Evolutionary conservation across 2,329 filamentous ascomycete species (phyloP).

Genomic region (Exophiala mesophila): DNA sequence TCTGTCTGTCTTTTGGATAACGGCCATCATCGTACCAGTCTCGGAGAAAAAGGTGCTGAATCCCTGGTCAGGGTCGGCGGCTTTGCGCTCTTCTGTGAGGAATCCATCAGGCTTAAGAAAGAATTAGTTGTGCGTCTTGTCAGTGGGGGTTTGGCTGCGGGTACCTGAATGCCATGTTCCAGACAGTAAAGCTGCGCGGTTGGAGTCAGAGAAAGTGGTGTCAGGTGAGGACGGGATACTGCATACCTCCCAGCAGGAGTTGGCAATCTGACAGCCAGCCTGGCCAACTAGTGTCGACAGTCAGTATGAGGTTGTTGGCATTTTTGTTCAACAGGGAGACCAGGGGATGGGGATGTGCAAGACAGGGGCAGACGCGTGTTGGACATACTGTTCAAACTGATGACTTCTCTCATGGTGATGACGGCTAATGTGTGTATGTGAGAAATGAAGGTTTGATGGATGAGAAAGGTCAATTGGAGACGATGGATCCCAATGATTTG

Average conservation of each 20-base stretch:
- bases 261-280: conserved; percentile 99
- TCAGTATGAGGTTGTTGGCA: no score
- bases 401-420: conserved; percentile 92
- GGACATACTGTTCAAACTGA: conserved; percentile 91
- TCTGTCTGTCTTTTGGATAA: conserved; percentile 30
- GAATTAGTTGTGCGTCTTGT: conserved; percentile 18
- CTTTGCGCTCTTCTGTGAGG: conserved; percentile 97
- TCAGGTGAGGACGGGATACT: no score
- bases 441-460: conserved; percentile 5
- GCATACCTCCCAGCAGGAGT: conserved; percentile 99
- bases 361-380: conserved; percentile 24
- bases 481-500: conserved; percentile 5
- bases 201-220: no score
- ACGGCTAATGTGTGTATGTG: conserved; percentile 5
- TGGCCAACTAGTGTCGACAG: conserved; percentile 76
- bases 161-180: conserved; percentile 98
- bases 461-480: conserved; percentile 4
- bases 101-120: conserved; percentile 83
- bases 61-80: conserved; percentile 84
- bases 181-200: conserved; percentile 96
- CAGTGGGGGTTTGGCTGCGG: conserved; percentile 37
- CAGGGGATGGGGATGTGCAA: conserved; percentile 3
- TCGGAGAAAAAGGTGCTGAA: conserved; percentile 99
- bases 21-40: no score
- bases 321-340: no score